These are phyloP conservation scores for Neoconidiobolus thromboides DNA, from an alignment of 371 early-diverging fungal genomes.

Conservation along the genomic window DNA sequence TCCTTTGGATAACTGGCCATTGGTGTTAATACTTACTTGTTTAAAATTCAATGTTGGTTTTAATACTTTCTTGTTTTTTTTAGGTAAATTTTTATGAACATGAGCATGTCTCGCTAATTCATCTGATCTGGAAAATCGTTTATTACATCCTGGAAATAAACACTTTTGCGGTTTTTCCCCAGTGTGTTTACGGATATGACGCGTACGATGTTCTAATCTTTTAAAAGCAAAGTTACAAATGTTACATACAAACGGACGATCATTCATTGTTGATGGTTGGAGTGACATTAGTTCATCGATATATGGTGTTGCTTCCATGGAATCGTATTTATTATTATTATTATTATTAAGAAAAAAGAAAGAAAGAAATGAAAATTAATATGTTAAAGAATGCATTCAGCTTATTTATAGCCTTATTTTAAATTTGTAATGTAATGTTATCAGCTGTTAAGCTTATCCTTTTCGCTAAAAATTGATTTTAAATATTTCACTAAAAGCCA, in stretches of 20 bases:
- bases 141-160: slow-evolving; percentile 42
- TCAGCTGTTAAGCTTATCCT: too few species aligned
- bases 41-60: slow-evolving; percentile 14
- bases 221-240: slow-evolving; percentile 41
- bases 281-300: too few species aligned
- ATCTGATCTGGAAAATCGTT: slow-evolving; percentile 54
- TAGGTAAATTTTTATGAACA: slow-evolving; percentile 20
- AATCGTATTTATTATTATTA: too few species aligned
- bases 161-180: slow-evolving; percentile 68
- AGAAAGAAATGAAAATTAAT: too few species aligned
- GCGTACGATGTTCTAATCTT: slow-evolving; percentile 44
- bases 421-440: too few species aligned
- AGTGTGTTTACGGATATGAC: slow-evolving; percentile 67
- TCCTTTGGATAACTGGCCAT: slow-evolving; percentile 5
- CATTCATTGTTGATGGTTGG: too few species aligned
- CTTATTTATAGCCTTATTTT: too few species aligned
- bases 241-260: slow-evolving; percentile 37
- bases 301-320: too few species aligned
- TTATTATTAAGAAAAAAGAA: too few species aligned
- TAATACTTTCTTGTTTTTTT: slow-evolving; percentile 13
- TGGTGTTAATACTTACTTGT: slow-evolving; percentile 13
- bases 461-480: too few species aligned
- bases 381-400: too few species aligned
- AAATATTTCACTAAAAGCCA: too few species aligned
- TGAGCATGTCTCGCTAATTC: slow-evolving; percentile 40